Evolutionary conservation across 495 filamentous ascomycete genomes (phyloP).

Genomic region (Penicillium waksmanii): DNA sequence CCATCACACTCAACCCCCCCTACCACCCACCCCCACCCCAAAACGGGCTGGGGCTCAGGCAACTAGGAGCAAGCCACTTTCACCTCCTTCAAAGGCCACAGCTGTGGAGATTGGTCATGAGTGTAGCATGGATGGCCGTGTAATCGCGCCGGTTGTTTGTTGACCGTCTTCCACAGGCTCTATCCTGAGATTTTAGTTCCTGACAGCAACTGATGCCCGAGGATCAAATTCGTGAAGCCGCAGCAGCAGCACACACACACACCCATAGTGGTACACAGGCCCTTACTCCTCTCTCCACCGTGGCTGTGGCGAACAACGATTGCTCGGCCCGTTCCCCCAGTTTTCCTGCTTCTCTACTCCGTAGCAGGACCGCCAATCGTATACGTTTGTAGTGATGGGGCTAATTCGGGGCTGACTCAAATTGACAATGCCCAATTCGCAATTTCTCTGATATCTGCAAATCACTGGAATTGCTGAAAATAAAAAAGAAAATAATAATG

Average conservation of each 20-base stretch:
- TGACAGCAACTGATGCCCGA: constrained; percentile 6
- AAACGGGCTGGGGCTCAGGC: constrained; percentile 5
- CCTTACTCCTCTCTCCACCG: constrained; percentile 2
- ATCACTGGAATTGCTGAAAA: neutral
- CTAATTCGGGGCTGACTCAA: neutral
- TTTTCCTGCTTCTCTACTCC: constrained; percentile 16
- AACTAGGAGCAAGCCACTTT: constrained; percentile 1
- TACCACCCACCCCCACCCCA: neutral
- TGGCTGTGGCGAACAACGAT: constrained; percentile 24
- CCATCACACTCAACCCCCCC: constrained; percentile 1
- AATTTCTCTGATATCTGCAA: neutral
- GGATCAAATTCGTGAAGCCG: neutral
- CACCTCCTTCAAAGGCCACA: neutral
- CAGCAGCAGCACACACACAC: neutral
- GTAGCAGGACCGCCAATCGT: constrained; percentile 20
- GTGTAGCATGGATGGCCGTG: constrained; percentile 9
- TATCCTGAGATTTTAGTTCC: neutral
- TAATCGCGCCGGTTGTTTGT: neutral
- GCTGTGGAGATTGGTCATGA: constrained; percentile 1
- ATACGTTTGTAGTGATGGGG: constrained; percentile 4
- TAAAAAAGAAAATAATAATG: constrained; percentile 9
- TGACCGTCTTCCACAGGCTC: constrained; percentile 13
- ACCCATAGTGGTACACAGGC: neutral
- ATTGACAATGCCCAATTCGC: neutral
- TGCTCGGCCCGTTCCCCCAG: constrained; percentile 36